Percentiles rank a stretch among this genome's conserved stretches.
Conservation (phyloP, 225 moss, liverwort and hornwort genomes). For the Asterella californica region DNA sequence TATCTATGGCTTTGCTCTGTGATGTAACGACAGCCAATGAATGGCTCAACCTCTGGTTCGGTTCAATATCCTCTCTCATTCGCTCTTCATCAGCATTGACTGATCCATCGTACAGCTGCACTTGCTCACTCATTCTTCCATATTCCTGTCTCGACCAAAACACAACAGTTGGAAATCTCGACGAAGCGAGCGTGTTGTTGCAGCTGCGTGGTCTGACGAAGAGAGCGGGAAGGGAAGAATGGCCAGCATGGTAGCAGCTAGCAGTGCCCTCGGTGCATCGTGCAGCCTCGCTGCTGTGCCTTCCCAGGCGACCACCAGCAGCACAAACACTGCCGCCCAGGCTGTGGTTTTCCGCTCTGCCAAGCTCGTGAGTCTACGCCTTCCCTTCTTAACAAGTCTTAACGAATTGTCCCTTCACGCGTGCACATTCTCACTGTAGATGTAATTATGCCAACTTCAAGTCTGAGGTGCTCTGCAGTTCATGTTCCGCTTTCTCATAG, state of each 20-base stretch:
- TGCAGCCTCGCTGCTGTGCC: slow-evolving; percentile 15
- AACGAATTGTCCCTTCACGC: too few species aligned
- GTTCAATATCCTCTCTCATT: slow-evolving; percentile 1
- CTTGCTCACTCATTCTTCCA: not conserved
- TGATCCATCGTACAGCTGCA: not conserved
- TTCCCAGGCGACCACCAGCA: slow-evolving; percentile 17
- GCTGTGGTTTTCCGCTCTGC: slow-evolving; percentile 30
- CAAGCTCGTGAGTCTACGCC: slow-evolving; percentile 30
- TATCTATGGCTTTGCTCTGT: not conserved
- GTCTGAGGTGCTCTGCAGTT: too few species aligned
- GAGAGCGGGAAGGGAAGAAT: slow-evolving; percentile 7
- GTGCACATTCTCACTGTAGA: too few species aligned
- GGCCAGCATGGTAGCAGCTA: slow-evolving; percentile 33
- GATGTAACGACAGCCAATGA: slow-evolving; percentile 21
- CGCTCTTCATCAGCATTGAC: not conserved
- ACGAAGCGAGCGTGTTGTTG: not conserved
- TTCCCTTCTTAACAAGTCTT: too few species aligned
- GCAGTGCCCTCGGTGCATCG: slow-evolving; percentile 19
- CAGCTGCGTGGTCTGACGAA: not conserved
- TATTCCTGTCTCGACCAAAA: not conserved
- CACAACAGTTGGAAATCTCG: not conserved
- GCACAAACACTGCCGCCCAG: slow-evolving; percentile 24
- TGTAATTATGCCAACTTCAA: too few species aligned
- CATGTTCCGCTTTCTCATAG: too few species aligned
- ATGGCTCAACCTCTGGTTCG: not conserved